phyloP scores from a whole-genome alignment of 208 protist species.

The Crithidia bombi region DNA sequence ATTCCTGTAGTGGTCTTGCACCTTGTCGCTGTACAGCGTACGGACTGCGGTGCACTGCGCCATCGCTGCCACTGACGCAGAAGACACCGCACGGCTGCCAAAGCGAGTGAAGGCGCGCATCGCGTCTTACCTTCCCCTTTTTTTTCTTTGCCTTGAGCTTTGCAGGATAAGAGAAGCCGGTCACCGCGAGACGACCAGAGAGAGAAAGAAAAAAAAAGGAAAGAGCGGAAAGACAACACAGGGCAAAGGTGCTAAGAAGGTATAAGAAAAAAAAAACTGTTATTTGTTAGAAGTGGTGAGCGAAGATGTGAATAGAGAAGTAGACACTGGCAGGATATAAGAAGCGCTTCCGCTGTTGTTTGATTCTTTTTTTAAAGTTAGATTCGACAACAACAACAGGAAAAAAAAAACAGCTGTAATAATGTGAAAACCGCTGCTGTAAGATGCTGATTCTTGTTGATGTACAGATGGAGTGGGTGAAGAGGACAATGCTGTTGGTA shows the following conservation, averaged over 20 bases:
- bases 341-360: too few relatives aligned
- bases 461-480: too few relatives aligned
- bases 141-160: constrained; percentile 2
- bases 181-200: neutral
- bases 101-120: constrained; percentile 29
- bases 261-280: constrained; percentile 8
- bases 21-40: constrained; percentile 94
- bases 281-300: too few relatives aligned
- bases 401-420: too few relatives aligned
- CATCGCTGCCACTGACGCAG: constrained; percentile 14
- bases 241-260: too few relatives aligned
- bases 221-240: too few relatives aligned
- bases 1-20: constrained; percentile 99
- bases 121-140: constrained; percentile 1
- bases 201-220: constrained; percentile 11
- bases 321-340: neutral
- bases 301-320: constrained; percentile 4
- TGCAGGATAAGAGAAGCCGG: too few relatives aligned
- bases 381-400: neutral
- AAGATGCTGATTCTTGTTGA: too few relatives aligned
- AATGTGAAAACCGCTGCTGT: too few relatives aligned
- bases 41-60: constrained; percentile 37
- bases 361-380: neutral
- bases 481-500: too few relatives aligned
- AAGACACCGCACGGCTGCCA: constrained; percentile 11